Conservation (phyloP, 106 monocot genomes). For the Phalaenopsis equestris region DNA sequence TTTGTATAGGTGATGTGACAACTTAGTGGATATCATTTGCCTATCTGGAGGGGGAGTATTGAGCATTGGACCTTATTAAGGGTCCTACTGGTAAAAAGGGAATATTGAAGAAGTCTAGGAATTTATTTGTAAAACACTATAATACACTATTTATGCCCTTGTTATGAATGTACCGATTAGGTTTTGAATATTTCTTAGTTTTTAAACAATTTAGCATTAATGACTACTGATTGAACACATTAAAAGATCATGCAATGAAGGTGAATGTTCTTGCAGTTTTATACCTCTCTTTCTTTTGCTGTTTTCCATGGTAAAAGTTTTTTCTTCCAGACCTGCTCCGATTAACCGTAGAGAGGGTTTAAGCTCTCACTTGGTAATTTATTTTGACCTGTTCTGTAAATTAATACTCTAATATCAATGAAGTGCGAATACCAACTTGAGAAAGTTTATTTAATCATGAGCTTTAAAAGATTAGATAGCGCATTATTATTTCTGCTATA, state of each 20-base stretch:
- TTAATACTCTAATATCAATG: not conserved
- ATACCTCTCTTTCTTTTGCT: not conserved
- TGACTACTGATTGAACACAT: not conserved
- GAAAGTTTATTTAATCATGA: not conserved
- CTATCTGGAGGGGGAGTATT: too few species aligned
- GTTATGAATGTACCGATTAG: too few species aligned
- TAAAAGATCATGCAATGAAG: not conserved
- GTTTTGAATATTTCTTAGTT: too few species aligned
- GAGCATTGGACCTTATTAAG: too few species aligned
- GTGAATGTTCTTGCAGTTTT: not conserved
- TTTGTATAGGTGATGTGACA: too few species aligned
- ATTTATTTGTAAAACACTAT: too few species aligned
- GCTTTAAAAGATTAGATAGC: not conserved
- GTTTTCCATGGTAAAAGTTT: not conserved
- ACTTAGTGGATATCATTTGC: too few species aligned
- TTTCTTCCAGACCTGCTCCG: not conserved
- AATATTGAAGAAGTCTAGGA: too few species aligned
- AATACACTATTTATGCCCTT: too few species aligned
- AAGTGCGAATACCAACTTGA: not conserved
- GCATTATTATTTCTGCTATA: not conserved
- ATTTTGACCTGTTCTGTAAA: not conserved
- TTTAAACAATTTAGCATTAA: not conserved
- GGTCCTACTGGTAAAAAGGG: too few species aligned
- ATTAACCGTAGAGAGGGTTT: not conserved
- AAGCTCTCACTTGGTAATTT: not conserved